Evolutionary conservation across 371 early-diverging fungal genomes (phyloP), one percentile per base, ranked within the genome.

Genomic region (Apophysomyces elegans): DNA sequence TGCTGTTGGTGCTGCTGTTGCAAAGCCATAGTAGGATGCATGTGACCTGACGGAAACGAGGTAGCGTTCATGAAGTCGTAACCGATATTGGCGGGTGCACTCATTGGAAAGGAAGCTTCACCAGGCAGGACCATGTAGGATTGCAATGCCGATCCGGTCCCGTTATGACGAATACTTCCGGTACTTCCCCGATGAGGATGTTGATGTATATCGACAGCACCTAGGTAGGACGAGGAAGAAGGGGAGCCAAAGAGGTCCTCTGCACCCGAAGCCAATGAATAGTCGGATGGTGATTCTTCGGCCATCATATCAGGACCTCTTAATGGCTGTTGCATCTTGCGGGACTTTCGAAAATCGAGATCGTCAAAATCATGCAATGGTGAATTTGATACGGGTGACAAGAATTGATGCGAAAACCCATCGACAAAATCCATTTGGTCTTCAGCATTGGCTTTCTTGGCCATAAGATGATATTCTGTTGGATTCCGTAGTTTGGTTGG

Each of bases 71-170:
- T 4, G 58, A 65, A 72, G 9, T 65, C 70, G 61, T 65, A 78
- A 13, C 66, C 70, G 44, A 75, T 71, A 45, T 77, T 75, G 32
- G 80, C 75, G 36, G 80, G 80, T 37, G 80, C 80, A 58, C 75
- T 75, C 75, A 77, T 77, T 45, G 79, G 75, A 18, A 74, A 65
- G 14, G 66, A 63, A 36, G 69, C 63, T 8, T 56, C 35, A 13
- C 69, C 60, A 6, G 72, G 62, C 39, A 72, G 57, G 60, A 69
- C 66, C 44, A 72, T 56, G 21, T 63, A 50, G 54, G 54, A 50
- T 8, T 50, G 54, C 54, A 50, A 50, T 50, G 54, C 54, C 54
- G 54, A 50, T 50, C 18, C 21, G 39, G 37, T 45, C 36, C 35
- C 56, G 56, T 62, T 64, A 21, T 66, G 61, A n/a, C 60, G 65